Evolutionary conservation across 495 filamentous ascomycete species (phyloP).

Genomic region (Beverwykella pulmonaria): DNA sequence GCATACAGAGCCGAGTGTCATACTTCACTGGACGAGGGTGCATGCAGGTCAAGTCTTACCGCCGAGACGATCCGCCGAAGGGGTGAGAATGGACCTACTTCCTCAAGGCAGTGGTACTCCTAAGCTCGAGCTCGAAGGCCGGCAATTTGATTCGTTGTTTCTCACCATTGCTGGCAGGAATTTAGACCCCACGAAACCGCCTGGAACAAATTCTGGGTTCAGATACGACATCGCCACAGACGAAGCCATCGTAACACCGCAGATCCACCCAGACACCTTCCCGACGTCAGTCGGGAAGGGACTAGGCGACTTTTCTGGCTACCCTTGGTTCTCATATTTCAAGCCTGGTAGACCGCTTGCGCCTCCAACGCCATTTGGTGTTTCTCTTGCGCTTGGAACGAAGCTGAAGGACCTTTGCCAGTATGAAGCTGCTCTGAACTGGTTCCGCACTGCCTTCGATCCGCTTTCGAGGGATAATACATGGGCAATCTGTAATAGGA

Average conservation of each 20-base stretch:
- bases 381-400: neutral
- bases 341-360: neutral
- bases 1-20: neutral
- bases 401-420: neutral
- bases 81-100: neutral
- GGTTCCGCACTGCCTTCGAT: neutral
- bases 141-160: neutral
- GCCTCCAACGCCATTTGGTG: neutral
- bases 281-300: neutral
- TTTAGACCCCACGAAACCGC: too few species aligned
- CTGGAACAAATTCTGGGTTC: neutral
- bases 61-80: neutral
- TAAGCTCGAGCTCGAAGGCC: neutral
- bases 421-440: neutral
- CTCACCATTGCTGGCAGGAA: neutral
- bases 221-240: neutral
- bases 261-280: neutral
- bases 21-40: neutral
- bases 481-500: neutral
- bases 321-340: neutral
- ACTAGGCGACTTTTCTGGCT: neutral
- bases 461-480: neutral
- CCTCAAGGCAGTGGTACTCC: neutral
- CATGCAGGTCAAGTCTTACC: neutral
- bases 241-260: neutral